phyloP scores from a whole-genome alignment of 1,284 basidiomycete genomes.

The Moesziomyces sp. region DNA sequence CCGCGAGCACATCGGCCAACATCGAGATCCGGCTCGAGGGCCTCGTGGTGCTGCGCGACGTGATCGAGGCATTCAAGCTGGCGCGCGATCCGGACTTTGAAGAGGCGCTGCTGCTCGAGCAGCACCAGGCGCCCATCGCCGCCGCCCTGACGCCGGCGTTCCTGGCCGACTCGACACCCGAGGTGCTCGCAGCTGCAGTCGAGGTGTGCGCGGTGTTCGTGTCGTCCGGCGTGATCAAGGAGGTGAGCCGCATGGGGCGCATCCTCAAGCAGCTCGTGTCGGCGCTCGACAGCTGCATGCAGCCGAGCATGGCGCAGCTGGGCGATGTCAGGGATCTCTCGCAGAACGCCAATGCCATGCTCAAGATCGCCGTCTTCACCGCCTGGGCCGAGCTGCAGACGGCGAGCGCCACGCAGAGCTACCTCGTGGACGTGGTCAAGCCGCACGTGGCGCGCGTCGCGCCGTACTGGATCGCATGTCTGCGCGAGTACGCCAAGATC shows the following conservation, averaged over 20 bases:
- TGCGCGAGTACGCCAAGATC: conserved; percentile 92
- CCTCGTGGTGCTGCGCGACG: conserved; percentile 85
- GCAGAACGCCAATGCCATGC: conserved; percentile 93
- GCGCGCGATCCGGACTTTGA: conserved; percentile 93
- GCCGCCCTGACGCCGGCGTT: conserved; percentile 98
- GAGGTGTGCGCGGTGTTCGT: conserved; percentile 95
- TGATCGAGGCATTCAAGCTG: conserved; percentile 88
- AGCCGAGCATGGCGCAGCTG: conserved; percentile 82
- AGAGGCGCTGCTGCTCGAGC: conserved; percentile 89
- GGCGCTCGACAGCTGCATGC: conserved; percentile 79
- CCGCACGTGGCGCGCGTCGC: conserved; percentile 82
- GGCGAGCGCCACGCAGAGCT: conserved; percentile 78
- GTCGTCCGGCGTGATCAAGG: conserved; percentile 92
- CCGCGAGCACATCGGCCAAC: conserved; percentile 92
- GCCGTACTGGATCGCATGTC: conserved; percentile 85
- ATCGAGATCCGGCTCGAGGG: conserved; percentile 95
- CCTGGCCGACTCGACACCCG: conserved; percentile 90
- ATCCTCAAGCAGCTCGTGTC: conserved; percentile 83
- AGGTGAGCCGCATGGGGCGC: conserved; percentile 88
- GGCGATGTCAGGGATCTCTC: conserved; percentile 88
- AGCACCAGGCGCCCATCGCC: conserved; percentile 97
- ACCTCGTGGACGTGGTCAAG: conserved; percentile 83
- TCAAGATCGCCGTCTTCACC: conserved; percentile 89
- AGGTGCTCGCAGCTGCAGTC: conserved; percentile 90
- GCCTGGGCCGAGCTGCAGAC: conserved; percentile 96